phyloP scores from a whole-genome alignment of 352 stramenopile species.

The Phytophthora tubulina region DNA sequence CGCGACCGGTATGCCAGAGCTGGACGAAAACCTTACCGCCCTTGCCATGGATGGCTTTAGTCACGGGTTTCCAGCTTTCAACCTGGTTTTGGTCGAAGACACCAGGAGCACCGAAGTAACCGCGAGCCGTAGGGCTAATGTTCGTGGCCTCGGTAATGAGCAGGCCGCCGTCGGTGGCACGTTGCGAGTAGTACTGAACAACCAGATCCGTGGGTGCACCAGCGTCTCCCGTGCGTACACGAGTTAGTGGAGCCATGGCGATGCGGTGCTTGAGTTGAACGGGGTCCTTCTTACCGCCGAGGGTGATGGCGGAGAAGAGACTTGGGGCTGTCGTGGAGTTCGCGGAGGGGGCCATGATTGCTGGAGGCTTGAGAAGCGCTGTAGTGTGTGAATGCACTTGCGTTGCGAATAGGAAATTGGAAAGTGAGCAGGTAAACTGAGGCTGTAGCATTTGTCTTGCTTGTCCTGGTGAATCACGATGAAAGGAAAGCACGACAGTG shows the following conservation, averaged over 20 bases:
- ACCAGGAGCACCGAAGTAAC: conserved; percentile 52
- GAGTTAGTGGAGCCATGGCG: conserved; percentile 67
- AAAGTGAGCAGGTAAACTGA: conserved; percentile 4
- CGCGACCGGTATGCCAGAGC: conserved; percentile 88
- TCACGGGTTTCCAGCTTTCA: conserved; percentile 58
- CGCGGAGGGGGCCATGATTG: conserved; percentile 15
- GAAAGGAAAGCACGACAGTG: too few species aligned
- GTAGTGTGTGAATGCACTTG: background rate
- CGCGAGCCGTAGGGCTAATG: conserved; percentile 51
- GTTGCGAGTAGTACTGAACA: conserved; percentile 62
- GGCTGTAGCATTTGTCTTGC: too few species aligned
- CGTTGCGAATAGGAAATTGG: conserved; percentile 5
- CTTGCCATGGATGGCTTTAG: conserved; percentile 72
- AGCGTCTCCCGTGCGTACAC: conserved; percentile 39
- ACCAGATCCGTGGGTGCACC: conserved; percentile 44
- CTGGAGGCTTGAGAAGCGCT: background rate
- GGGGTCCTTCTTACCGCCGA: conserved; percentile 52
- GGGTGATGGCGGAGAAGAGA: conserved; percentile 62
- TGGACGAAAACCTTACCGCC: conserved; percentile 45
- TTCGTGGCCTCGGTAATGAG: conserved; percentile 70
- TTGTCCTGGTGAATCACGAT: too few species aligned
- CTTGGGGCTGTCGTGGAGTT: conserved; percentile 25
- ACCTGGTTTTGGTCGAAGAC: conserved; percentile 60
- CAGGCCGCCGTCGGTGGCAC: conserved; percentile 56
- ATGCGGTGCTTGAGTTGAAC: conserved; percentile 40